Base-by-base conservation (phyloP, 352 stramenopile genomes). In the Blastocystis sp. region DNA sequence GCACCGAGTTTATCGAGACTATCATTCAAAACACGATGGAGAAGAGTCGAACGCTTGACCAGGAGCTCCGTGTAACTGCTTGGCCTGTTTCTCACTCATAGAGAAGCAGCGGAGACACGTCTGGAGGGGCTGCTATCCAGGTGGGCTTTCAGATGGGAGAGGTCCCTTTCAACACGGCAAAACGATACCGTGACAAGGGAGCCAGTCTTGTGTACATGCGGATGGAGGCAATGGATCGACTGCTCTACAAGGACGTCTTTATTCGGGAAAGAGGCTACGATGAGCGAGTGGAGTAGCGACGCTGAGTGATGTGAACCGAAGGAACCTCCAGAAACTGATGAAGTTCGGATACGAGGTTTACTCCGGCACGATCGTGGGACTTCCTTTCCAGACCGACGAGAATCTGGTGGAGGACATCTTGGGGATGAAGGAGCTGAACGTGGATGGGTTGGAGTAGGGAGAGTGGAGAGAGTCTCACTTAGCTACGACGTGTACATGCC, bases 191-290 rank as follows among this genome's bases (percentile, higher is more conserved):
- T 30, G 37, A 56, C 20, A 79, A 79, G 18, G 68, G 68, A 56
- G 68, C 68, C 11, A 56, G 24, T 37, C 26, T 47, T 18, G 30
- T 62, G 30, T 79, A 79, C 47, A 20, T 79, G 47, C 68, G 68
- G 6, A 79, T 79, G 68, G 68, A 79, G 24, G 68, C 68, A 30
- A 24, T 41, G 20, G 68, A 79, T 30, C 68, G 68, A 4, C 68
- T 79, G 7, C 68, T 79, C 41, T 79, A 79, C 47, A 79, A 79
- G 68, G 68, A 79, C 24, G 43, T 79, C 11, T 79, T 79, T 30
- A 79, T 79, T 41, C 68, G 68, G 9, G 68, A 79, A 30, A 41
- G 43, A 62, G 68, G 68, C 7, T 79, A 79, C 47, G 68, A 79
- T 30, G 68, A 79, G 47, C 68, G 68, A 1, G 18, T 56, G 11